Conservation (phyloP, 345 rosid species). For the Camelina neglecta region DNA sequence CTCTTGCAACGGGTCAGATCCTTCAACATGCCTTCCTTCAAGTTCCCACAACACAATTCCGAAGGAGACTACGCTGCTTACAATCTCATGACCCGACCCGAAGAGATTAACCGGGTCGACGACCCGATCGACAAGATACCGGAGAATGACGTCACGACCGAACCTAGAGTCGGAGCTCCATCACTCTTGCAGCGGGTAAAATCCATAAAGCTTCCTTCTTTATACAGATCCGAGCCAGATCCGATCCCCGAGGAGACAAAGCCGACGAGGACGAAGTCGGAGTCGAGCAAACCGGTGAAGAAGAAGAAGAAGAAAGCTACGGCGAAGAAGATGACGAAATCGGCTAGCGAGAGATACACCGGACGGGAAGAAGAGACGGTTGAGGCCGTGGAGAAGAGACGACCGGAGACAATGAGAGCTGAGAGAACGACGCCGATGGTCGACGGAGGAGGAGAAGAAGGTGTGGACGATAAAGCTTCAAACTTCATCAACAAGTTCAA, state of each 20-base stretch:
- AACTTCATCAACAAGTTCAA: slow-evolving; percentile 47
- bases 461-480: slow-evolving; percentile 47
- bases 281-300: slow-evolving; percentile 42
- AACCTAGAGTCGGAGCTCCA: slow-evolving; percentile 36
- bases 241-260: slow-evolving; percentile 27
- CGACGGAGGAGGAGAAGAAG: slow-evolving; percentile 41
- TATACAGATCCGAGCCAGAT: slow-evolving; percentile 47
- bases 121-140: slow-evolving; percentile 10
- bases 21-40: slow-evolving; percentile 46
- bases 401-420: slow-evolving; percentile 44
- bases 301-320: slow-evolving; percentile 46
- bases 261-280: slow-evolving; percentile 57
- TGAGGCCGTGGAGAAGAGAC: slow-evolving; percentile 41
- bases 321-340: slow-evolving; percentile 62
- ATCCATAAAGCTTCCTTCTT: slow-evolving; percentile 56
- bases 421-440: slow-evolving; percentile 43
- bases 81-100: slow-evolving; percentile 24
- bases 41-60: slow-evolving; percentile 39
- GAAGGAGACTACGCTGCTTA: slow-evolving; percentile 40
- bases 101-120: slow-evolving; percentile 26
- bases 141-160: slow-evolving; percentile 8
- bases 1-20: slow-evolving; percentile 68
- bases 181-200: slow-evolving; percentile 68
- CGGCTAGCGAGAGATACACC: slow-evolving; percentile 59
- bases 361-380: slow-evolving; percentile 33